Base-by-base conservation (phyloP, 192 early-diverging fungal species). In the Funneliformis mosseae region DNA sequence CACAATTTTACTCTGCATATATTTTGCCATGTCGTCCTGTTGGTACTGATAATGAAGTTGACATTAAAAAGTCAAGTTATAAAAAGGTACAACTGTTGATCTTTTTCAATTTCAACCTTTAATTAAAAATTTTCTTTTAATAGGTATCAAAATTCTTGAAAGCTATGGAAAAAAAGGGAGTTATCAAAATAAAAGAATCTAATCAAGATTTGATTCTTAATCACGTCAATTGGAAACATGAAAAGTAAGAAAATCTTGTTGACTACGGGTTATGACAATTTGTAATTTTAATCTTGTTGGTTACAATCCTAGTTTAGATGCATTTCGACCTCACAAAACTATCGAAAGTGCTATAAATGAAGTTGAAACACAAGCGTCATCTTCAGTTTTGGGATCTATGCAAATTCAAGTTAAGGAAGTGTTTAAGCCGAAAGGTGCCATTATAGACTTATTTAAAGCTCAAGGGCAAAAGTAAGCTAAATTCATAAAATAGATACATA, bases 61-160 rank as follows among this genome's bases (percentile, higher is more conserved):
- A 98, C 72, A 89, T 98, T 38, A 96, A 95, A 83, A 91, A 92
- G 69, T 95, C 95, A 7, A 89, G 88, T 39, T 93, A 91, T 87
- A 98, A 98, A 84, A 97, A 97, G 11, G 71, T 73, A 50, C 11
- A 23, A n/a, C 5, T 14, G 7, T n/a, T 11, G 41, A 12, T 33
- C 39, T 67, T 38, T 67, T 9, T 67, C 16, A 14, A 8, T 10
- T 42, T n/a, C 8, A 70, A n/a, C 8, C 21, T 39, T 6, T 43
- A 8, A 12, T 42, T 41, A 42, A 41, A 43, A 39, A 14, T 7
- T 16, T 16, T 70, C 18, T 70, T 16, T 70, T 23, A 2, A 27
- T 48, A 73, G 85, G 77, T 94, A 42, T 87, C 90, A 78, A 98
- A 97, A 83, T 97, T 97, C 83, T 84, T 97, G 73, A 98, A 97